Percentiles rank a stretch among this genome's conserved stretches.
These are phyloP conservation scores for Rosa persica DNA, from an alignment of 306 rosid species.

Conservation along the genomic window DNA sequence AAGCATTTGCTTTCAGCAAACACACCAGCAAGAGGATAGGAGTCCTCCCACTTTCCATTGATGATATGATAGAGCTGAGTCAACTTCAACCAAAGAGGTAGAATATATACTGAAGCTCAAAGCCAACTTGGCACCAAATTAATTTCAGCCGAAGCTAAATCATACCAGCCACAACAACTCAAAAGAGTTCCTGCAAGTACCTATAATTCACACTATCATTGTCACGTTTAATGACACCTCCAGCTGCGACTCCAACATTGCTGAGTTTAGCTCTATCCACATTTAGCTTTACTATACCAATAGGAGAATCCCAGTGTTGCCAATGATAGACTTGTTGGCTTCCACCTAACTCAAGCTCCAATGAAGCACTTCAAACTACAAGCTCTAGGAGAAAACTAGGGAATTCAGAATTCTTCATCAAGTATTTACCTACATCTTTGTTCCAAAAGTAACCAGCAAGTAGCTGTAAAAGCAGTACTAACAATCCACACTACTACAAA, in stretches of 20 bases:
- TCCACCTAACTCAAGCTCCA: neutral
- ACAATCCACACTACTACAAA: neutral
- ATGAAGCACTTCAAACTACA: neutral
- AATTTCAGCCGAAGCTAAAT: neutral
- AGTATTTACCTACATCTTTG: neutral
- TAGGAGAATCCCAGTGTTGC: neutral
- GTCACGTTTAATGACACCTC: neutral
- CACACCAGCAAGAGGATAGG: neutral
- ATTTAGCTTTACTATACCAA: neutral
- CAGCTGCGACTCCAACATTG: neutral
- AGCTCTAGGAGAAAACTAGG: neutral
- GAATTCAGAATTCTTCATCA: neutral
- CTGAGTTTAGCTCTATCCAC: neutral
- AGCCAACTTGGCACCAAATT: neutral
- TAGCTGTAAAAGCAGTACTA: neutral
- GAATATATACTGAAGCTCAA: neutral
- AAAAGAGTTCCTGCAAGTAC: neutral
- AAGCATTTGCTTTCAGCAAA: neutral
- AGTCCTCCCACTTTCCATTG: neutral
- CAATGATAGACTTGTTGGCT: neutral
- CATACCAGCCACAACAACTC: neutral
- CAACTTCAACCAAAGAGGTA: neutral
- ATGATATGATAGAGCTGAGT: neutral
- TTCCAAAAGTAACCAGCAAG: neutral
- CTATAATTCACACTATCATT: neutral